Evolutionary conservation across 2,329 filamentous ascomycete genomes (phyloP), one percentile per base, ranked within the genome.

Genomic region (Orbilia blumenaviensis): DNA sequence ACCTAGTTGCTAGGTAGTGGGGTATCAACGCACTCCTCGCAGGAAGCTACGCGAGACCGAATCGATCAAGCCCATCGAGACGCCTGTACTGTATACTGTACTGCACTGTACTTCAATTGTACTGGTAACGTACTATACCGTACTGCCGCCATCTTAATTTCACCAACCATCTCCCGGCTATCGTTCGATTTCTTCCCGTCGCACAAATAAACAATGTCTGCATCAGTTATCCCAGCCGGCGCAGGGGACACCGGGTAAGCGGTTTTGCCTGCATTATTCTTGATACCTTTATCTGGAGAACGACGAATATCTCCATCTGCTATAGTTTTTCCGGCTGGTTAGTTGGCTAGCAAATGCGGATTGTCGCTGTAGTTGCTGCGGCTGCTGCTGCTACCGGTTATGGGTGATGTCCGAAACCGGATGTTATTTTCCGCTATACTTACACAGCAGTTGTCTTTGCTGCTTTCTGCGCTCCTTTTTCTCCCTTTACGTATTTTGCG

Each of bases 21-120:
- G 72, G 72, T 76, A 69, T 76, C 72, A 76, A 76, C 72, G 64
- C 64, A 76, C 32, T 56, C 7, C 23, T 48, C 29, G 50, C 67
- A 56, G 54, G 5, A 29, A 68, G 44, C 18, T 56, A 75, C 71
- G 71, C 71, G 63, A 68, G 63, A 46, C n/a, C n/a, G n/a, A n/a
- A n/a, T 32, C 52, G 52, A 38, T 56, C 32, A 38, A 18, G 23
- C 23, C 41, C 12, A 5, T 44, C 42, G 42, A 27, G 41, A 66
- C 42, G 42, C 56, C 54, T 38, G 25, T 23, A 46, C 18, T 5
- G n/a, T n/a, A n/a, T n/a, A 23, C 50, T 25, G 54, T 34, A 54
- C 32, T 56, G n/a, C n/a, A n/a, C n/a, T n/a, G n/a, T n/a, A n/a
- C n/a, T n/a, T n/a, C n/a, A n/a, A n/a, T n/a, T n/a, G n/a, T n/a